A percentile compares a stretch with the other conserved stretches of the same genome.
These are phyloP conservation scores for Codiaeum variegatum DNA, from an alignment of 441 rosid genomes.

Conservation along the genomic window DNA sequence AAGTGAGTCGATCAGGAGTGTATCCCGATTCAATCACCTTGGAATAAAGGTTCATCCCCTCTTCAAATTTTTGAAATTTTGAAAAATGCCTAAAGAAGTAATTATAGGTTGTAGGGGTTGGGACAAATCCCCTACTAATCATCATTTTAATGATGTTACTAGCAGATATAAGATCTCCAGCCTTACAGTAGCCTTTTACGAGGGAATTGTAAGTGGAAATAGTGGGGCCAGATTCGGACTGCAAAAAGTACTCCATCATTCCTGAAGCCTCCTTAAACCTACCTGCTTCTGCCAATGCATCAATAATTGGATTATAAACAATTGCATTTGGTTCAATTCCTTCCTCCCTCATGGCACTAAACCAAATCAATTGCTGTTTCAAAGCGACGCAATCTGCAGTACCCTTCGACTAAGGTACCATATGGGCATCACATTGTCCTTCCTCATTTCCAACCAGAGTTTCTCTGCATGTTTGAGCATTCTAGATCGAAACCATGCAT, in stretches of 20 bases:
- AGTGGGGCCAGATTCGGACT: conserved; percentile 66
- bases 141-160: conserved; percentile 71
- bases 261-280: conserved; percentile 61
- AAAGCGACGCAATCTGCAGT: conserved; percentile 57
- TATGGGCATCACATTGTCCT: conserved; percentile 55
- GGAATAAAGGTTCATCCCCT: conserved; percentile 67
- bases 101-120: conserved; percentile 69
- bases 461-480: conserved; percentile 66
- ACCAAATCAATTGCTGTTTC: conserved; percentile 64
- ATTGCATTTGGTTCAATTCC: conserved; percentile 56
- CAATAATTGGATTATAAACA: conserved; percentile 66
- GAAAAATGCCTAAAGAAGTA: conserved; percentile 70
- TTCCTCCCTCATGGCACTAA: conserved; percentile 59
- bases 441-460: conserved; percentile 63
- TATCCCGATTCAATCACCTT: conserved; percentile 79
- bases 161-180: conserved; percentile 63
- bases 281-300: conserved; percentile 73
- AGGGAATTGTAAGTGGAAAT: conserved; percentile 78
- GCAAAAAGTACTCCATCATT: conserved; percentile 51
- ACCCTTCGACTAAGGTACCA: conserved; percentile 81
- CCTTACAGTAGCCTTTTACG: conserved; percentile 76
- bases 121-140: conserved; percentile 58
- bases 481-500: conserved; percentile 78
- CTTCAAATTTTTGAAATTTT: conserved; percentile 49
- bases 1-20: conserved; percentile 61